Conservation (phyloP, 371 early-diverging fungal genomes). For the Rhizopus arrhizus region DNA sequence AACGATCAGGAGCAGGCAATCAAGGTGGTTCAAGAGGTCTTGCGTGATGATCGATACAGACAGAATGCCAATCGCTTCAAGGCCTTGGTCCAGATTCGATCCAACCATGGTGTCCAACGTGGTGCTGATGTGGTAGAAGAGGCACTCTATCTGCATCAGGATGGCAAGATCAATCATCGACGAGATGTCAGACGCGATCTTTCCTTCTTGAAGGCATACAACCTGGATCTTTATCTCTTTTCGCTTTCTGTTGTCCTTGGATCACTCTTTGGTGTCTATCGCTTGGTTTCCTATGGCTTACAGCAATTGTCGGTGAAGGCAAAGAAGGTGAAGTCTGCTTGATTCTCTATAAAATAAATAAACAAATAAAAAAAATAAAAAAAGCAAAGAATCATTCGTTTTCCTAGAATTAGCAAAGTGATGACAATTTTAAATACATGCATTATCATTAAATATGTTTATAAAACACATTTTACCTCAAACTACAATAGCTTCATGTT, state of each 20-base stretch:
- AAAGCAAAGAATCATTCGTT: too few relatives aligned
- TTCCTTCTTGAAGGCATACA: slow-evolving; percentile 31
- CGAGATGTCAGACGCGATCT: slow-evolving; percentile 17
- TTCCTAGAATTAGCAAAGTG: too few relatives aligned
- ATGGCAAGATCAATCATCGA: slow-evolving; percentile 25
- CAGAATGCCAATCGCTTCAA: slow-evolving; percentile 16
- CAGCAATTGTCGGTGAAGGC: too few relatives aligned
- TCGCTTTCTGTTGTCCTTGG: neutral
- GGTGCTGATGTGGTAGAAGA: slow-evolving; percentile 37
- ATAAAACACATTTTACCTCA: too few relatives aligned
- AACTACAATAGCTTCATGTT: too few relatives aligned
- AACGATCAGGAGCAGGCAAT: neutral
- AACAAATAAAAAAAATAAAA: too few relatives aligned
- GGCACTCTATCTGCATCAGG: slow-evolving; percentile 19
- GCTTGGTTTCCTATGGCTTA: too few relatives aligned
- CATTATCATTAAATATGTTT: too few relatives aligned
- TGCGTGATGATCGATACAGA: slow-evolving; percentile 10
- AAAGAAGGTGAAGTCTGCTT: too few relatives aligned
- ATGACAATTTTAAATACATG: too few relatives aligned
- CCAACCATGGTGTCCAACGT: slow-evolving; percentile 10
- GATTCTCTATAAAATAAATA: too few relatives aligned
- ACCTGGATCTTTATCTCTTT: slow-evolving; percentile 27
- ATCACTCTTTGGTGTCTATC: too few relatives aligned
- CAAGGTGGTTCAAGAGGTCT: slow-evolving; percentile 1
- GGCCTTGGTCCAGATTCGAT: slow-evolving; percentile 24